A percentile compares a stretch with the other conserved stretches of the same genome.
phyloP scores from a whole-genome alignment of 1,284 basidiomycete genomes.

The Cystobasidium sp. region DNA sequence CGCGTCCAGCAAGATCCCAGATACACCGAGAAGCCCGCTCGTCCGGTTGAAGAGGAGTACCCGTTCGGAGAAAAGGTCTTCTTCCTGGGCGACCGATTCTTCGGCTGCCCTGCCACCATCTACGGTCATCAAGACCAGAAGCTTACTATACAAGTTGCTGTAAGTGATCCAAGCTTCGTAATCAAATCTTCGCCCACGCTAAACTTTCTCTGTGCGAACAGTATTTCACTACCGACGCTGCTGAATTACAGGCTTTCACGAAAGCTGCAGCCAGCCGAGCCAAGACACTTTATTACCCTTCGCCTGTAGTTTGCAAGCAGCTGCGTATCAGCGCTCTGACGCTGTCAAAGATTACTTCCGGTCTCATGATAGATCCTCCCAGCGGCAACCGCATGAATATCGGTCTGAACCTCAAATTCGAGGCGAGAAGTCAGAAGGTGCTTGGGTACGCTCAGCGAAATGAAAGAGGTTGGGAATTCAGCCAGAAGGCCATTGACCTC shows the following conservation, averaged over 20 bases:
- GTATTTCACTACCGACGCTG: slow-evolving; percentile 82
- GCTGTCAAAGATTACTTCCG: slow-evolving; percentile 87
- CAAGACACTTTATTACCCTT: slow-evolving; percentile 71
- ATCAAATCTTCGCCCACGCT: slow-evolving; percentile 3
- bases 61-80: slow-evolving; percentile 88
- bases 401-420: slow-evolving; percentile 94
- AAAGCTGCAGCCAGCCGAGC: slow-evolving; percentile 65
- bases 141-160: slow-evolving; percentile 78
- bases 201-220: slow-evolving; percentile 53
- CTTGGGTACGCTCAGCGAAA: slow-evolving; percentile 89
- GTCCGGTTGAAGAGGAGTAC: slow-evolving; percentile 84
- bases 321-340: slow-evolving; percentile 74
- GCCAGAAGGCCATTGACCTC: slow-evolving; percentile 79
- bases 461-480: slow-evolving; percentile 89
- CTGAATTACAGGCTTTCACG: slow-evolving; percentile 79
- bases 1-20: slow-evolving; percentile 86
- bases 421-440: slow-evolving; percentile 93
- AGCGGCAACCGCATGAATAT: slow-evolving; percentile 85
- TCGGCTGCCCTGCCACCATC: slow-evolving; percentile 93
- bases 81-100: slow-evolving; percentile 90
- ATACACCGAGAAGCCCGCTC: slow-evolving; percentile 74
- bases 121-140: slow-evolving; percentile 68
- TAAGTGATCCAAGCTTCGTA: slow-evolving; percentile 59
- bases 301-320: slow-evolving; percentile 72
- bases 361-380: slow-evolving; percentile 78